These are phyloP conservation scores for Nicotiana paniculata DNA, from an alignment of 257 asterid species.

Conservation along the genomic window DNA sequence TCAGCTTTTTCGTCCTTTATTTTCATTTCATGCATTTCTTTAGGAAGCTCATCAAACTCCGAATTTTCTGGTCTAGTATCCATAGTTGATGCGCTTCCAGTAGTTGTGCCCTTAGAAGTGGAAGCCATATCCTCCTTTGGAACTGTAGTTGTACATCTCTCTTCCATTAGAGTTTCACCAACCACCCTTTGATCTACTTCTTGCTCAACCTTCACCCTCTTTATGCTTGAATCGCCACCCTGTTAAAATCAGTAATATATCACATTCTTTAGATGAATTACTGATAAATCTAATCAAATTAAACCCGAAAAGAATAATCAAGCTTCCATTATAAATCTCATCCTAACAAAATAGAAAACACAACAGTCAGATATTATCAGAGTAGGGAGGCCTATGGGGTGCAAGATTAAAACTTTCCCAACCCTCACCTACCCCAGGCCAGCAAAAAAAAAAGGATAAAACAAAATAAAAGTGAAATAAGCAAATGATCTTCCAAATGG, in stretches of 20 bases:
- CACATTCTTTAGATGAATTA: neutral
- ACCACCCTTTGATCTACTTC: conserved; percentile 3
- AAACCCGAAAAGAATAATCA: neutral
- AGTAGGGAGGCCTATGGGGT: neutral
- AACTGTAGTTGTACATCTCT: neutral
- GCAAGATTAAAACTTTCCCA: neutral
- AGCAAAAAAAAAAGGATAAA: neutral
- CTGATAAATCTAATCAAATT: conserved; percentile 11
- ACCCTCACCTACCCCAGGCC: neutral
- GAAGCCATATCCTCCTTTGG: conserved; percentile 10
- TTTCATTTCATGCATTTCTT: conserved; percentile 41
- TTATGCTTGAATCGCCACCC: conserved; percentile 12
- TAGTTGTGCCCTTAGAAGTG: neutral
- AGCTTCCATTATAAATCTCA: neutral
- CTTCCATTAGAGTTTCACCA: conserved; percentile 5
- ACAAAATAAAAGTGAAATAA: neutral
- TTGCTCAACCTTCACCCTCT: conserved; percentile 15
- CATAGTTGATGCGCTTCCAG: neutral
- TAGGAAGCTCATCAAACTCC: conserved; percentile 28
- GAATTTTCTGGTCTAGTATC: neutral
- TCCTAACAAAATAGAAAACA: neutral
- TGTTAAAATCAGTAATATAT: neutral
- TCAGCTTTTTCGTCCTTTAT: conserved; percentile 32
- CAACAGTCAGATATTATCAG: neutral
- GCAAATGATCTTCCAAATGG: neutral